A percentile compares a stretch with the other conserved stretches of the same genome.
Conservation (phyloP, 139 green algal species). For the Tetratostichococcus sp. region DNA sequence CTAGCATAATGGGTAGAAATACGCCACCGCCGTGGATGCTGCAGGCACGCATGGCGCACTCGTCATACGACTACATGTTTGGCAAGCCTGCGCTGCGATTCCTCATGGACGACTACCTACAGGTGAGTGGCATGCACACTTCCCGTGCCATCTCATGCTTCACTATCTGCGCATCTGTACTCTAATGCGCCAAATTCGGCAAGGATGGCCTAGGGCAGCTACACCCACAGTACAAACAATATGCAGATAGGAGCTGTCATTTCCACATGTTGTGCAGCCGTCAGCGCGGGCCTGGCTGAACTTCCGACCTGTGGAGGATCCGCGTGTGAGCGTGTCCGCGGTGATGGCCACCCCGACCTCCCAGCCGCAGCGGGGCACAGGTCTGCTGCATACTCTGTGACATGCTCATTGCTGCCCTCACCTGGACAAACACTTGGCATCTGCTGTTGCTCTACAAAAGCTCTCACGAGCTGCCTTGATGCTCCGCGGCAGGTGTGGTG, state of each 20-base stretch:
- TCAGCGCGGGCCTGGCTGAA: not conserved
- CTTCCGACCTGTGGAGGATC: conserved; percentile 42
- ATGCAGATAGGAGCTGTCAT: too few species aligned
- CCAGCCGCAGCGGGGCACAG: not conserved
- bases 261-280: not conserved
- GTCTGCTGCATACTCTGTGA: too few species aligned
- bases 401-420: too few species aligned
- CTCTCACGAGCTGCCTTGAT: not conserved
- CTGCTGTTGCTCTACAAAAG: too few species aligned
- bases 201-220: not conserved
- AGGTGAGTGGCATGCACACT: not conserved
- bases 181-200: too few species aligned
- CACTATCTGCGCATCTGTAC: too few species aligned
- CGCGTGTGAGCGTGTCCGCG: conserved; percentile 40
- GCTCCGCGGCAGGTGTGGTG: not conserved
- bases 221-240: too few species aligned
- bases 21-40: not conserved
- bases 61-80: conserved; percentile 55
- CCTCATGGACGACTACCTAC: conserved; percentile 60
- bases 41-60: conserved; percentile 42
- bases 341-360: not conserved
- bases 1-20: too few species aligned
- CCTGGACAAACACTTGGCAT: too few species aligned
- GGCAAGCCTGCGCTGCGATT: conserved; percentile 40
- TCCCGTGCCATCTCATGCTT: too few species aligned